These are phyloP conservation scores for Conticribra weissflogii DNA, from an alignment of 108 stramenopile genomes.

Conservation along the genomic window DNA sequence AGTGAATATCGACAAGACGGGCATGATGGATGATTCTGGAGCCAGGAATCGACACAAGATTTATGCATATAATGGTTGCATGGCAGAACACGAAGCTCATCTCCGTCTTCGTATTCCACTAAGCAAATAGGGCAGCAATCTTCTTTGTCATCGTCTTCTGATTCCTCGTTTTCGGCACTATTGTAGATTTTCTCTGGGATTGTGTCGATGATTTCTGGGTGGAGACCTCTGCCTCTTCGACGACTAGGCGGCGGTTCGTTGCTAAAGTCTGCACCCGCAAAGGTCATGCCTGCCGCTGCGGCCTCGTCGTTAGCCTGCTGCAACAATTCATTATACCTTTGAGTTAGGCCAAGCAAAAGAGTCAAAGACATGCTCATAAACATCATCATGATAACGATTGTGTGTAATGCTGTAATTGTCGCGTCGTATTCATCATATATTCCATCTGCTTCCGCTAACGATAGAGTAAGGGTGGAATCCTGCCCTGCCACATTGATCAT, in stretches of 20 bases:
- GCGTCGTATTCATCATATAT: conserved; percentile 47
- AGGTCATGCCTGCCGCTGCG: conserved; percentile 15
- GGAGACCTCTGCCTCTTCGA: conserved; percentile 46
- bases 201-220: conserved; percentile 53
- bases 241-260: conserved; percentile 11
- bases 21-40: conserved; percentile 44
- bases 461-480: conserved; percentile 29
- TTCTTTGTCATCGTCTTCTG: conserved; percentile 39
- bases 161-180: conserved; percentile 17
- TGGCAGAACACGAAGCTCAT: conserved; percentile 58
- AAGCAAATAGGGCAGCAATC: conserved; percentile 67
- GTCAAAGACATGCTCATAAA: conserved; percentile 56
- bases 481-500: conserved; percentile 51
- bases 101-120: conserved; percentile 63
- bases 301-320: conserved; percentile 45
- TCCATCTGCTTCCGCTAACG: conserved; percentile 31
- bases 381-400: conserved; percentile 57
- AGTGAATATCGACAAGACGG: conserved; percentile 54
- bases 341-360: conserved; percentile 43
- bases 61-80: conserved; percentile 64
- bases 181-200: conserved; percentile 57
- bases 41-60: conserved; percentile 65
- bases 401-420: conserved; percentile 45
- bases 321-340: conserved; percentile 46
- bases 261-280: conserved; percentile 33